phyloP scores from a whole-genome alignment of 2,329 filamentous ascomycete genomes.

The Colletotrichum sp. region DNA sequence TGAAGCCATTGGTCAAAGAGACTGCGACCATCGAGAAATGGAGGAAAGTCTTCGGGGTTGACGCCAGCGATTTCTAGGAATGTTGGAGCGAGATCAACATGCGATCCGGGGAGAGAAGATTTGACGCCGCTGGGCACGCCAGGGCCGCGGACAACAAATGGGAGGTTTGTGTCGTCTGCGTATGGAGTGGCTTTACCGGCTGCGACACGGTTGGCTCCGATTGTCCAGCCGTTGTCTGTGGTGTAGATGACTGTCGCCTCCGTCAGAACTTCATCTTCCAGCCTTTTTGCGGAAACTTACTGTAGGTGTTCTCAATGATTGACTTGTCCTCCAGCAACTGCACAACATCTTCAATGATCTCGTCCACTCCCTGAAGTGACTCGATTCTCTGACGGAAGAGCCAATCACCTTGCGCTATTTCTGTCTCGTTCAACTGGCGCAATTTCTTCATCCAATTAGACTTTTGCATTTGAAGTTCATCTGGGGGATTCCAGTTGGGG shows the following conservation, averaged over 20 bases:
- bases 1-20: conserved; percentile 32
- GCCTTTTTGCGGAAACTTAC: not conserved
- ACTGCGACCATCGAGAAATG: conserved; percentile 26
- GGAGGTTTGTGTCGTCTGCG: conserved; percentile 34
- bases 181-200: conserved; percentile 31
- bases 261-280: not conserved
- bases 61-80: conserved; percentile 28
- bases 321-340: conserved; percentile 28
- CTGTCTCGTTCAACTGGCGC: conserved; percentile 20
- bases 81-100: conserved; percentile 33
- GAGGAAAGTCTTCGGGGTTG: conserved; percentile 21
- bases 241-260: conserved; percentile 25
- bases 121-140: conserved; percentile 23
- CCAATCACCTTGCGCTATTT: conserved; percentile 22
- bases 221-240: conserved; percentile 32
- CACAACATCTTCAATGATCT: conserved; percentile 36
- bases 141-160: conserved; percentile 32
- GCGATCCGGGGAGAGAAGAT: conserved; percentile 26
- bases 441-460: conserved; percentile 23
- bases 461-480: conserved; percentile 21
- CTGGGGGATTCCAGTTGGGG: conserved; percentile 28
- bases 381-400: conserved; percentile 25
- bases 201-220: conserved; percentile 29
- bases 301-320: conserved; percentile 29
- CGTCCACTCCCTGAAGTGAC: conserved; percentile 33